Evolutionary conservation across 345 rosid genomes (phyloP).

Genomic region (Syzygium jambos): DNA sequence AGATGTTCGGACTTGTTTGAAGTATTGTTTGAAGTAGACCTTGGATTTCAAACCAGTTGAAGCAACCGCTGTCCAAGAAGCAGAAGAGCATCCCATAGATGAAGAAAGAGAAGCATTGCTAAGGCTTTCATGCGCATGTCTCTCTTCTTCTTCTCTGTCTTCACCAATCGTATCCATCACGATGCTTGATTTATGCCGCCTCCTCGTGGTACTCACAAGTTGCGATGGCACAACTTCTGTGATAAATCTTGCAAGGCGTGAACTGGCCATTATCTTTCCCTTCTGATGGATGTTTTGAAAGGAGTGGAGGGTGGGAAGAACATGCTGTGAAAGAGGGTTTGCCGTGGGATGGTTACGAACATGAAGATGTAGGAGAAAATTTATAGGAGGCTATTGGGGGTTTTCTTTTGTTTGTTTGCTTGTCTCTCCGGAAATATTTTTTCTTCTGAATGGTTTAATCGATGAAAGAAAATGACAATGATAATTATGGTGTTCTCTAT

Average conservation of each 20-base stretch:
- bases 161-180: conserved; percentile 59
- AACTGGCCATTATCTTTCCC: conserved; percentile 38
- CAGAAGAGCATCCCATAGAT: conserved; percentile 16
- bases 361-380: neutral
- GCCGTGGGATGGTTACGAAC: neutral
- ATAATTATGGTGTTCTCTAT: too few relatives aligned
- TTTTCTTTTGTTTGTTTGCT: neutral
- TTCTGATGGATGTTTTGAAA: neutral
- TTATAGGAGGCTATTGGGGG: neutral
- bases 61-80: neutral
- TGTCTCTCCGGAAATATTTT: too few relatives aligned
- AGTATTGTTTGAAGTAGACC: conserved; percentile 24
- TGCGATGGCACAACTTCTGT: conserved; percentile 89
- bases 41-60: conserved; percentile 11
- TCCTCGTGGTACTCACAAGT: conserved; percentile 52
- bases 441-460: too few relatives aligned
- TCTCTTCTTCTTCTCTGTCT: conserved; percentile 47
- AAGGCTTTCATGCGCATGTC: conserved; percentile 14
- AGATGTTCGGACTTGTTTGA: conserved; percentile 15
- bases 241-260: conserved; percentile 50
- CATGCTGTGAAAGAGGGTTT: neutral
- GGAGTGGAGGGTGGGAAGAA: neutral
- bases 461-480: neutral
- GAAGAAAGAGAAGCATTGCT: conserved; percentile 15
- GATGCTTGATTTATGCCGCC: conserved; percentile 49